Conservation (phyloP, 331 rosid species). For the Quercus lobata region DNA sequence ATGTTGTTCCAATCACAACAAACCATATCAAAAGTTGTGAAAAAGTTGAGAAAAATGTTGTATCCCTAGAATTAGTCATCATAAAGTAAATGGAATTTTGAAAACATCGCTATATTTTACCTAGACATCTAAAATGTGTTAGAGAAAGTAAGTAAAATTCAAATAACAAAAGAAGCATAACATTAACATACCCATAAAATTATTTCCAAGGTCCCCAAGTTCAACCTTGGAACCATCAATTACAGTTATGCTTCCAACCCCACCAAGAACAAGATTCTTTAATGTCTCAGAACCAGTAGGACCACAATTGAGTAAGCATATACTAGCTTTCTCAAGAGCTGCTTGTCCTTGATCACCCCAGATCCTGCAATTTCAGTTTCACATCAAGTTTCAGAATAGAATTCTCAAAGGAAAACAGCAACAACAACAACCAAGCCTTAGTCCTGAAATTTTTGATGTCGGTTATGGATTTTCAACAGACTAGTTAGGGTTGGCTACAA, state of each 20-base stretch:
- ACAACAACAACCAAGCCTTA: background rate
- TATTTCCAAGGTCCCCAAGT: slow-evolving; percentile 90
- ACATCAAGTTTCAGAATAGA: background rate
- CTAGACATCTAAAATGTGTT: no score
- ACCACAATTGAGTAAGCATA: slow-evolving; percentile 91
- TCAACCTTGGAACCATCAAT: slow-evolving; percentile 95
- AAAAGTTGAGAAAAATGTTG: no score
- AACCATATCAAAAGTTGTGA: no score
- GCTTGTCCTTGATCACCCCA: slow-evolving; percentile 99
- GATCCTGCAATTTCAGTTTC: slow-evolving; percentile 59
- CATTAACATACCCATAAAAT: slow-evolving; percentile 67
- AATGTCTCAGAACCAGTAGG: slow-evolving; percentile 97
- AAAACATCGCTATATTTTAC: no score
- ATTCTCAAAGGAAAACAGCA: background rate
- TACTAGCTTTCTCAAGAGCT: slow-evolving; percentile 91
- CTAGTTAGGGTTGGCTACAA: no score
- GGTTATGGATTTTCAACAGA: no score
- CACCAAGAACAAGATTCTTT: slow-evolving; percentile 96
- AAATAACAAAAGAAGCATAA: background rate
- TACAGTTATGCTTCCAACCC: slow-evolving; percentile 96
- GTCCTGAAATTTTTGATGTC: no score
- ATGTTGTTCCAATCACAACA: no score
- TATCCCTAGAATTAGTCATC: no score
- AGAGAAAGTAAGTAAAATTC: slow-evolving; percentile 16
- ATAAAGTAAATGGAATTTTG: no score